phyloP scores from a whole-genome alignment of 441 rosid species.

The Lepidium campestre region DNA sequence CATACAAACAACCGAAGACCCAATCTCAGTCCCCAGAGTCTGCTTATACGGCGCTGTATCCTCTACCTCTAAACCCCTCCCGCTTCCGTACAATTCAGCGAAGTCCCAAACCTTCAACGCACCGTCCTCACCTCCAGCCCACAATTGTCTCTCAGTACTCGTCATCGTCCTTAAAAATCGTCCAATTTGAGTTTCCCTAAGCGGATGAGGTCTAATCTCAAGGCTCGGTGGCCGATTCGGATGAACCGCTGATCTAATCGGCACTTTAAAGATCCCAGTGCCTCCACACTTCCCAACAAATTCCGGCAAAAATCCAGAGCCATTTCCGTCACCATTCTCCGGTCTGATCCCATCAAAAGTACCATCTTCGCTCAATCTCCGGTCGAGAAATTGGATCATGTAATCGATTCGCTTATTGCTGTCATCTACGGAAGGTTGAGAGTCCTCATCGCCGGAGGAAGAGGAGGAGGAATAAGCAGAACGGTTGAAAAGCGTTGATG shows the following conservation, averaged over 20 bases:
- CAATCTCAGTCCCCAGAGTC: constrained; percentile 29
- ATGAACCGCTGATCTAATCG: constrained; percentile 50
- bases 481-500: constrained; percentile 55
- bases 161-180: constrained; percentile 44
- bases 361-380: constrained; percentile 42
- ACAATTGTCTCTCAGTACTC: constrained; percentile 40
- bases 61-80: constrained; percentile 26
- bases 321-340: not conserved
- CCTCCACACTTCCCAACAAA: constrained; percentile 45
- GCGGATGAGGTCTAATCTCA: constrained; percentile 58
- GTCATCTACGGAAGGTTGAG: constrained; percentile 45
- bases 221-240: constrained; percentile 53
- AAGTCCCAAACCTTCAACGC: constrained; percentile 51
- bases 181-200: constrained; percentile 50
- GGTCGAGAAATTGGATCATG: constrained; percentile 88
- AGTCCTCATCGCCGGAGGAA: constrained; percentile 39
- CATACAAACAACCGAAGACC: constrained; percentile 47
- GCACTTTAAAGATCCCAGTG: constrained; percentile 43
- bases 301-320: constrained; percentile 35
- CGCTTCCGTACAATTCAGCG: constrained; percentile 37
- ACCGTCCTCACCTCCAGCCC: constrained; percentile 56
- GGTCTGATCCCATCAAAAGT: constrained; percentile 9
- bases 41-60: constrained; percentile 53
- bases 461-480: constrained; percentile 44
- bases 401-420: constrained; percentile 68